Conservation (phyloP, 73 alveolate genomes). For the Stentor roeselii region DNA sequence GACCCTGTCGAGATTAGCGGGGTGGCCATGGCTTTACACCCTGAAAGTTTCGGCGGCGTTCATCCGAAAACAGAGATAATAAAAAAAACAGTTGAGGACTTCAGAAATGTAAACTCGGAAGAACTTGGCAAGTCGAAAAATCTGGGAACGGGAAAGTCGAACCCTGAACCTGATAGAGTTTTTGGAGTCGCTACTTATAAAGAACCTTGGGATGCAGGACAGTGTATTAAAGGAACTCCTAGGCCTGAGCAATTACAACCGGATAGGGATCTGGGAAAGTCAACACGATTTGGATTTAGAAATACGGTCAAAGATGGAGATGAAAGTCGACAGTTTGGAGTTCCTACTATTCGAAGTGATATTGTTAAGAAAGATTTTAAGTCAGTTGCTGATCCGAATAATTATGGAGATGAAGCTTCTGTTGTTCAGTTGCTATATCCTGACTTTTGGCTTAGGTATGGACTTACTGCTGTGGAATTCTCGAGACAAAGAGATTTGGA, state of each 20-base stretch:
- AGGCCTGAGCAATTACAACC: conserved; percentile 68
- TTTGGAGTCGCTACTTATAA: conserved; percentile 65
- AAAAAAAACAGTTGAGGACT: conserved; percentile 78
- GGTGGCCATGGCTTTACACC: conserved; percentile 68
- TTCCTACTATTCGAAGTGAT: conserved; percentile 85
- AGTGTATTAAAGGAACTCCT: conserved; percentile 80
- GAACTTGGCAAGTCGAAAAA: conserved; percentile 77
- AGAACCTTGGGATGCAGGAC: conserved; percentile 82
- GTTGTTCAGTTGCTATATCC: conserved; percentile 83
- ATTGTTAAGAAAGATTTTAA: conserved; percentile 64
- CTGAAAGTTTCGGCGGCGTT: conserved; percentile 58
- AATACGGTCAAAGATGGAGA: conserved; percentile 65
- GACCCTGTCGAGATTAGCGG: conserved; percentile 69
- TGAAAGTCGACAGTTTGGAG: conserved; percentile 70
- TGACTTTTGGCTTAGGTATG: conserved; percentile 66
- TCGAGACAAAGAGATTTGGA: conserved; percentile 49
- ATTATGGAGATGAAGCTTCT: conserved; percentile 93
- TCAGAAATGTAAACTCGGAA: conserved; percentile 68
- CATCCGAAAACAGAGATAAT: conserved; percentile 78
- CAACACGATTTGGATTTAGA: conserved; percentile 58
- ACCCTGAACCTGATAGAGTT: conserved; percentile 46
- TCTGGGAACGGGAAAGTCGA: conserved; percentile 62
- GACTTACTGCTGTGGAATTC: conserved; percentile 56
- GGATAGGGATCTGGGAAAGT: conserved; percentile 82
- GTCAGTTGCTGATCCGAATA: conserved; percentile 75